phyloP scores from a whole-genome alignment of 805 yeast species.

The Lipomyces starkeyi region DNA sequence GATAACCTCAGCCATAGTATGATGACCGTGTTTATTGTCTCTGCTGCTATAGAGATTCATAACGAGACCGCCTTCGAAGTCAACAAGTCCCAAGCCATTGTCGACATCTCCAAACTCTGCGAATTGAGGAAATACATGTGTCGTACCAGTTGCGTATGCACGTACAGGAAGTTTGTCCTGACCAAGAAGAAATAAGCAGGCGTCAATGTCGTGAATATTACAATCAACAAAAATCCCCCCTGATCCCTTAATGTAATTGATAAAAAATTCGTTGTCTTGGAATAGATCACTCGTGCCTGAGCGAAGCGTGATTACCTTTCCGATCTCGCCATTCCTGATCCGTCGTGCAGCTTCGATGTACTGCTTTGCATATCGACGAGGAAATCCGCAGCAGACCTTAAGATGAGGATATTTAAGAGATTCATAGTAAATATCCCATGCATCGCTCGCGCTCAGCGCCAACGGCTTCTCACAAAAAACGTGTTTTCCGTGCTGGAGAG shows the following conservation, averaged over 20 bases:
- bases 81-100: conserved; percentile 37
- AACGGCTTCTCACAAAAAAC: conserved; percentile 43
- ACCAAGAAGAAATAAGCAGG: conserved; percentile 34
- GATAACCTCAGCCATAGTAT: conserved; percentile 38
- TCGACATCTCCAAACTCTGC: conserved; percentile 39
- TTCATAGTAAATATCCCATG: conserved; percentile 33
- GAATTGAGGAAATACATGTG: conserved; percentile 37
- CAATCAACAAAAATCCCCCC: conserved; percentile 42
- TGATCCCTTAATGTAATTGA: conserved; percentile 37
- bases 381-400: conserved; percentile 37
- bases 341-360: conserved; percentile 34
- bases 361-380: conserved; percentile 35
- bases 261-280: conserved; percentile 26
- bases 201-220: conserved; percentile 40
- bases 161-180: conserved; percentile 29
- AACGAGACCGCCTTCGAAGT: conserved; percentile 31
- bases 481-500: conserved; percentile 42
- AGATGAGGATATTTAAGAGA: conserved; percentile 32
- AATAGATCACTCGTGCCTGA: conserved; percentile 37
- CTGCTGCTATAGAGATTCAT: conserved; percentile 36
- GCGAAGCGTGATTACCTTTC: conserved; percentile 32
- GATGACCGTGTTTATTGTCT: conserved; percentile 39
- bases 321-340: conserved; percentile 35
- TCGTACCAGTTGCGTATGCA: conserved; percentile 37
- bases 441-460: conserved; percentile 36